Evolutionary conservation across 2,329 filamentous ascomycete species (phyloP).

Genomic region (Aschersonia sp.): DNA sequence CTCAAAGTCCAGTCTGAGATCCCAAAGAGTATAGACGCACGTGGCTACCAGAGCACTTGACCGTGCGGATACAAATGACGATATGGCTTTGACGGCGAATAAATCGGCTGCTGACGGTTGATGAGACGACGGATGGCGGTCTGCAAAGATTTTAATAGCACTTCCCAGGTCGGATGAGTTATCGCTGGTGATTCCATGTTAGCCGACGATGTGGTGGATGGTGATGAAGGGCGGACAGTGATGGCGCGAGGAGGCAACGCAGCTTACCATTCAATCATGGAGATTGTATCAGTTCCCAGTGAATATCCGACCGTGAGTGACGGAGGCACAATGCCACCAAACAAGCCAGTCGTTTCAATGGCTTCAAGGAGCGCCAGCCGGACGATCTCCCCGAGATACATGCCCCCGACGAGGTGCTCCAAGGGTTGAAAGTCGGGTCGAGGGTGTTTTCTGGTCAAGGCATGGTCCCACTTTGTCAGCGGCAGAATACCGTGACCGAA

Average conservation of each 20-base stretch:
- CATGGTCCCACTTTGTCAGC: constrained; percentile 44
- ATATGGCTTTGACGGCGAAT: constrained; percentile 33
- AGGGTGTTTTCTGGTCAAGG: constrained; percentile 35
- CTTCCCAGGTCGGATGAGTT: constrained; percentile 23
- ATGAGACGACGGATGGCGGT: constrained; percentile 31
- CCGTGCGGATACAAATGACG: constrained; percentile 38
- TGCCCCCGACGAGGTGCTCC: constrained; percentile 48
- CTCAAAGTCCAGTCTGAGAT: constrained; percentile 34
- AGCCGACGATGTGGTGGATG: neutral
- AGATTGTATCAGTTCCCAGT: constrained; percentile 45
- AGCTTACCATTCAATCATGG: constrained; percentile 40
- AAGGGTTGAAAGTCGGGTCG: constrained; percentile 46
- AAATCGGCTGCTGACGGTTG: constrained; percentile 31
- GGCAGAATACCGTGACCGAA: constrained; percentile 45
- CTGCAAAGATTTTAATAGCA: constrained; percentile 32
- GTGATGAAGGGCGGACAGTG: neutral
- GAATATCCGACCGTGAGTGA: constrained; percentile 39
- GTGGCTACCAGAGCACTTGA: constrained; percentile 45
- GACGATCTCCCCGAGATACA: constrained; percentile 52
- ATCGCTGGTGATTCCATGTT: constrained; percentile 21
- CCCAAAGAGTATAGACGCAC: constrained; percentile 44
- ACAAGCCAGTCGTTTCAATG: constrained; percentile 34
- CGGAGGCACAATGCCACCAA: constrained; percentile 41
- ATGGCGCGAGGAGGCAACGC: neutral
- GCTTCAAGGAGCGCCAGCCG: constrained; percentile 44